Evolutionary conservation across 2,329 filamentous ascomycete genomes (phyloP).

Genomic region (Aspergillus udagawae): DNA sequence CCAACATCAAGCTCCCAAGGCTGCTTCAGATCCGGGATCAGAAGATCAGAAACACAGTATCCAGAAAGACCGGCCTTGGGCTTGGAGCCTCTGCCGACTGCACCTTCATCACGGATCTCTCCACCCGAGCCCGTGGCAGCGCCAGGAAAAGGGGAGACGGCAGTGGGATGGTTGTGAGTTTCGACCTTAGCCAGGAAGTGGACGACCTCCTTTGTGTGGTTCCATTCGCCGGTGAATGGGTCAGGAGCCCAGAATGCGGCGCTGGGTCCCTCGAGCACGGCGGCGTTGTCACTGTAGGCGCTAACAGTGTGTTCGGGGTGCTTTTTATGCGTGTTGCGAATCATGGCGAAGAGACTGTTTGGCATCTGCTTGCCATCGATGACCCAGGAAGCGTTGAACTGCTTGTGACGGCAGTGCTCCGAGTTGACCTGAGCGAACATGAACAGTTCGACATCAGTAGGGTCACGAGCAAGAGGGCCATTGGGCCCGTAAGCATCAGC

Average conservation of each 20-base stretch:
- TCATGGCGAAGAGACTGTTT: slow-evolving; percentile 89
- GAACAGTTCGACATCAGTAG: slow-evolving; percentile 91
- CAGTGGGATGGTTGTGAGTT: slow-evolving; percentile 96
- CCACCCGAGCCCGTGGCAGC: slow-evolving; percentile 94
- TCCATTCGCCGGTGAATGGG: slow-evolving; percentile 82
- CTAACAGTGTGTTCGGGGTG: slow-evolving; percentile 79
- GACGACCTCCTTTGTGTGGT: slow-evolving; percentile 76
- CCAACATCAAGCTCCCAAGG: slow-evolving; percentile 93
- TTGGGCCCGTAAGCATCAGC: slow-evolving; percentile 74
- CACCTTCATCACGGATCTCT: slow-evolving; percentile 92
- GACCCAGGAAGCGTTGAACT: slow-evolving; percentile 95
- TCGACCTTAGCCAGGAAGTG: slow-evolving; percentile 93
- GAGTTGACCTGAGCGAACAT: slow-evolving; percentile 99
- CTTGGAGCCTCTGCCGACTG: slow-evolving; percentile 85
- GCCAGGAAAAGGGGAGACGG: slow-evolving; percentile 88
- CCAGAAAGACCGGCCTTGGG: slow-evolving; percentile 90
- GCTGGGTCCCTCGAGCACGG: slow-evolving; percentile 72
- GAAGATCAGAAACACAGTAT: slow-evolving; percentile 91
- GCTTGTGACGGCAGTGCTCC: slow-evolving; percentile 84
- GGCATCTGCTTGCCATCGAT: slow-evolving; percentile 81
- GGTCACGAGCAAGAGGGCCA: slow-evolving; percentile 55
- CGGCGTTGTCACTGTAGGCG: slow-evolving; percentile 96
- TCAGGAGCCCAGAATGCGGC: slow-evolving; percentile 84
- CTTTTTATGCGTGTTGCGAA: slow-evolving; percentile 84
- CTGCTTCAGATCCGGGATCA: slow-evolving; percentile 75